Conservation (phyloP, 2,329 filamentous ascomycete species). For the Pseudocercospora musae region DNA sequence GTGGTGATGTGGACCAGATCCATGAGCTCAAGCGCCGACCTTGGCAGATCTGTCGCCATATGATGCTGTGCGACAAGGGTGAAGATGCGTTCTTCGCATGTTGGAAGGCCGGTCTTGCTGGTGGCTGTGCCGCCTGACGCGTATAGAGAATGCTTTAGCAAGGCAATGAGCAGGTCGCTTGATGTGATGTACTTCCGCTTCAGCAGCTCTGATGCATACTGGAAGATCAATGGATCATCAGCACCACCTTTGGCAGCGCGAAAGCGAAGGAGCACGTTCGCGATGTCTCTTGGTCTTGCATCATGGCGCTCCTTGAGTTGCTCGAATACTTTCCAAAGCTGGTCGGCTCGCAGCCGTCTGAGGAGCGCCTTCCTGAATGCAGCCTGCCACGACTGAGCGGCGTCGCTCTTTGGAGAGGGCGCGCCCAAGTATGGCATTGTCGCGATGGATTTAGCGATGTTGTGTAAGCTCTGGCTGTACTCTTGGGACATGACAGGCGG, state of each 20-base stretch:
- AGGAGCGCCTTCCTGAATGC: slow-evolving; percentile 21
- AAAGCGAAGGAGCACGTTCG: slow-evolving; percentile 25
- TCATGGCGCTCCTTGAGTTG: slow-evolving; percentile 14
- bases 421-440: slow-evolving; percentile 21
- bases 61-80: slow-evolving; percentile 29
- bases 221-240: slow-evolving; percentile 32
- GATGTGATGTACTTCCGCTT: slow-evolving; percentile 23
- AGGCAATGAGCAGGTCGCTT: slow-evolving; percentile 29
- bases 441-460: background rate
- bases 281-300: slow-evolving; percentile 20
- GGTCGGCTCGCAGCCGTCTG: slow-evolving; percentile 12
- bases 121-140: background rate
- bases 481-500: background rate
- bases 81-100: slow-evolving; percentile 35
- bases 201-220: slow-evolving; percentile 30
- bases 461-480: background rate
- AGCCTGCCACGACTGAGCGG: slow-evolving; percentile 20
- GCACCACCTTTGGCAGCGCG: slow-evolving; percentile 16
- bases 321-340: slow-evolving; percentile 18
- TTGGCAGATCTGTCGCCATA: slow-evolving; percentile 21
- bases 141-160: slow-evolving; percentile 29
- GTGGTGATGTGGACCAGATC: slow-evolving; percentile 25
- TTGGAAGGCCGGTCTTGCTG: slow-evolving; percentile 22
- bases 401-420: slow-evolving; percentile 9
- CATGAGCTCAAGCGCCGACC: slow-evolving; percentile 17